These are phyloP conservation scores for Telfairia occidentalis DNA, from an alignment of 331 rosid species.

Conservation along the genomic window DNA sequence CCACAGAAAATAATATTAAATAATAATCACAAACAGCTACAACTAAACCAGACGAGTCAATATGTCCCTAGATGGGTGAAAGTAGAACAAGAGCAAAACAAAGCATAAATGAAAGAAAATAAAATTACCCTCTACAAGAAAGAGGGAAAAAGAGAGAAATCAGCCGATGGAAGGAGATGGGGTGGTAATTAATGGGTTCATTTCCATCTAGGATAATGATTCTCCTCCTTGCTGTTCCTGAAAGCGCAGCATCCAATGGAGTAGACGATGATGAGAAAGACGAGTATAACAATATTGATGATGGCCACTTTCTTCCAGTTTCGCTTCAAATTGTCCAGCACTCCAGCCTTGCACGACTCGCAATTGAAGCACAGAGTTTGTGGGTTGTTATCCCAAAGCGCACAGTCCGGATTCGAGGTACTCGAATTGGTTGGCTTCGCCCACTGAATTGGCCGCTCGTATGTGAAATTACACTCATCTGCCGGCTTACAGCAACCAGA, in stretches of 20 bases:
- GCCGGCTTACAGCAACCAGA: constrained; percentile 93
- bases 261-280: constrained; percentile 63
- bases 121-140: neutral
- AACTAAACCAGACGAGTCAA: neutral
- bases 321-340: constrained; percentile 51
- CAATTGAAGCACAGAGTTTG: constrained; percentile 57
- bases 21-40: neutral
- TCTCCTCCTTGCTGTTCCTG: constrained; percentile 65
- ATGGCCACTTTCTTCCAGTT: constrained; percentile 68
- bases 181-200: neutral
- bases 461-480: constrained; percentile 35
- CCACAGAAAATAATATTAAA: neutral
- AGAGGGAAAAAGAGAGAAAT: neutral
- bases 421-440: neutral
- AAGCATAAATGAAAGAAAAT: neutral
- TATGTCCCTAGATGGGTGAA: neutral
- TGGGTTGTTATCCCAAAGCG: constrained; percentile 37
- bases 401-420: constrained; percentile 37
- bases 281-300: constrained; percentile 46
- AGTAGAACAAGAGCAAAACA: neutral
- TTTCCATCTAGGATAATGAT: constrained; percentile 30
- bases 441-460: constrained; percentile 43
- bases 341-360: constrained; percentile 81
- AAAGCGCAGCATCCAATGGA: constrained; percentile 84
- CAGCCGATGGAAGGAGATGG: too few relatives aligned